phyloP scores from a whole-genome alignment of 805 yeast species.

The Candida maesae region DNA sequence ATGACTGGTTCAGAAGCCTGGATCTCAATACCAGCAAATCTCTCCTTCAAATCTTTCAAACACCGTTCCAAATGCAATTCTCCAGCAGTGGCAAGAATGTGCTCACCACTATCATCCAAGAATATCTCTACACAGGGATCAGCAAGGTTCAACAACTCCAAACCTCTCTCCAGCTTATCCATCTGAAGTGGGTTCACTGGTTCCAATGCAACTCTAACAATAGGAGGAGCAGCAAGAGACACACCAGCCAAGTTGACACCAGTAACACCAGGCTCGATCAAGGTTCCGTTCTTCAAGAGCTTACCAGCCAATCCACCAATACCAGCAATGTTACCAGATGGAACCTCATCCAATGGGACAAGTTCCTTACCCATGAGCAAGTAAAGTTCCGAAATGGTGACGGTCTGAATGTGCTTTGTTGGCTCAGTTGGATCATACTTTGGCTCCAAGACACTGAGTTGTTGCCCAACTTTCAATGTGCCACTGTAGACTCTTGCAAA shows the following conservation, averaged over 20 bases:
- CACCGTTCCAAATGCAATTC: slow-evolving; percentile 95
- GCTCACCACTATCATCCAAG: slow-evolving; percentile 88
- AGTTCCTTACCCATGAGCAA: slow-evolving; percentile 92
- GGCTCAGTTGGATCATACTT: slow-evolving; percentile 70
- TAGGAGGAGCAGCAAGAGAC: slow-evolving; percentile 77
- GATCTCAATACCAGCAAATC: slow-evolving; percentile 90
- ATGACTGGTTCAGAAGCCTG: slow-evolving; percentile 88
- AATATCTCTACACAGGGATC: slow-evolving; percentile 93
- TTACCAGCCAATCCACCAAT: slow-evolving; percentile 85
- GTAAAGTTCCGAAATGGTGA: slow-evolving; percentile 65
- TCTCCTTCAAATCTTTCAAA: slow-evolving; percentile 79
- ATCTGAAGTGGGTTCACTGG: slow-evolving; percentile 84
- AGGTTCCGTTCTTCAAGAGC: slow-evolving; percentile 82
- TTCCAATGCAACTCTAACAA: slow-evolving; percentile 93
- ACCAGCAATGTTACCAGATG: slow-evolving; percentile 95
- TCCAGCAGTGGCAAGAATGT: slow-evolving; percentile 92
- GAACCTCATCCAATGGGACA: slow-evolving; percentile 71
- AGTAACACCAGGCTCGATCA: slow-evolving; percentile 50
- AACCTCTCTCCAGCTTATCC: slow-evolving; percentile 71
- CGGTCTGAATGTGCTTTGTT: slow-evolving; percentile 49
- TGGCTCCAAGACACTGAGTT: slow-evolving; percentile 77
- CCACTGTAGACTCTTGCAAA: slow-evolving; percentile 91
- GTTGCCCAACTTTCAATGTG: slow-evolving; percentile 68
- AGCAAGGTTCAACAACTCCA: slow-evolving; percentile 74
- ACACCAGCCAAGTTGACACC: slow-evolving; percentile 80